Base-by-base conservation (phyloP, 106 monocot genomes). In the Dendrobium nobile region DNA sequence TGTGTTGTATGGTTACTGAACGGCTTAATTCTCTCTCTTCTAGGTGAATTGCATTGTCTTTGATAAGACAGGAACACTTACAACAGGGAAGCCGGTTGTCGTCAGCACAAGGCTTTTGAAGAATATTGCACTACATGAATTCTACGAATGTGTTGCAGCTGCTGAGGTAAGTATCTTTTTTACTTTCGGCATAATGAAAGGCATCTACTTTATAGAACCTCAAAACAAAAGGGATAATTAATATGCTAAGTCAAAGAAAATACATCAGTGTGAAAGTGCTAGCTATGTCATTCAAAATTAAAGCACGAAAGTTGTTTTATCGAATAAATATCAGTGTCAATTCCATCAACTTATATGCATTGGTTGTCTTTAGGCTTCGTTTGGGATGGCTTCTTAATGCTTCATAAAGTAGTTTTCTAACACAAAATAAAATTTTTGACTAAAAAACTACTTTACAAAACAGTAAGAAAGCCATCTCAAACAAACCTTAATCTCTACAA, bases 51-150 rank as follows among this genome's bases (percentile, higher is more conserved):
- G 96, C 82, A 85, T 96, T 82, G 87, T 96, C 26, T 93, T 96
- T 78, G 96, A 96, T 79, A 96, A 93, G 84, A 96, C 96, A 15
- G 96, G 96, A 19, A 96, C 96, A 22, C 88, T 96, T 75, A 96
- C 96, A 27, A 85, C 80, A 8, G 96, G 96, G 74, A 96, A 91
- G 81, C 93, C 96, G 51, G 85, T 87, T 73, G 90, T 96, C 79
- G 91, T 92, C 20, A 83, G 67, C 45, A 96, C 90, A 44, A 91
- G 77, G 72, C 91, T 96, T 31, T 77, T 96, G n/a, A 96, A 88
- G 70, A 88, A 87, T 51, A 91, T 96, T 91, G 84, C 84, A 17
- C 65, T 88, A 27, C 59, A 78, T 13, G 86, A 90, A 61, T 96
- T 96, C 81, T 96, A 88, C 84, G 89, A 88, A 68, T 75, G 85